A percentile compares a stretch with the other conserved stretches of the same genome.
These are phyloP conservation scores for Arabidopsis lyrata DNA, from an alignment of 441 rosid genomes.

Conservation along the genomic window DNA sequence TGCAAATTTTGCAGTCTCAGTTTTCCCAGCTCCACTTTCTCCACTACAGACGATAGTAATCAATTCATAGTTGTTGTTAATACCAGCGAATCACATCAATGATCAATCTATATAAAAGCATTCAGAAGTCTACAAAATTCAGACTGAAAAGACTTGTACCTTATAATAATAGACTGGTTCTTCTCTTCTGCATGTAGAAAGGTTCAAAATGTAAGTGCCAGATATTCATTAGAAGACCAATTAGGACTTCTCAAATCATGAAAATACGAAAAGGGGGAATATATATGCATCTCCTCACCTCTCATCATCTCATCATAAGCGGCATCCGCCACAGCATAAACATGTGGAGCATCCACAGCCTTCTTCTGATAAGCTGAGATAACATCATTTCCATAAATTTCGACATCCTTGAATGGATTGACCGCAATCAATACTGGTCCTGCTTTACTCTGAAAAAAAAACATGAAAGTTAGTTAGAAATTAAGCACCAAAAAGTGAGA, in stretches of 20 bases:
- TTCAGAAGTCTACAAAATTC: conserved; percentile 20
- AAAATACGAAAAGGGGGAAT: conserved; percentile 15
- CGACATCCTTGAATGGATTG: conserved; percentile 81
- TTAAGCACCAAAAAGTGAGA: conserved; percentile 27
- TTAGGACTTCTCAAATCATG: conserved; percentile 11
- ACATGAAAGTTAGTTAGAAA: conserved; percentile 35
- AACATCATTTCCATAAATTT: conserved; percentile 70
- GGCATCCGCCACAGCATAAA: conserved; percentile 78
- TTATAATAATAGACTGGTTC: conserved; percentile 46
- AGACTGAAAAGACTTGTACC: conserved; percentile 27
- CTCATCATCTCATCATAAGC: conserved; percentile 95
- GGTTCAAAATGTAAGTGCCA: conserved; percentile 38
- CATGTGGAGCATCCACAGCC: conserved; percentile 74
- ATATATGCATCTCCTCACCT: conserved; percentile 52
- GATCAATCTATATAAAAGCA: conserved; percentile 26
- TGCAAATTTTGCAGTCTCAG: conserved; percentile 94
- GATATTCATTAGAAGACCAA: conserved; percentile 21
- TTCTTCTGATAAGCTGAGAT: conserved; percentile 70
- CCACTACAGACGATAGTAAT: conserved; percentile 64
- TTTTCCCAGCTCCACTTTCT: conserved; percentile 99
- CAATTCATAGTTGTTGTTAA: conserved; percentile 5
- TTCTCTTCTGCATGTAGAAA: conserved; percentile 48
- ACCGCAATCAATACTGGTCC: conserved; percentile 90
- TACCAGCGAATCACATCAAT: conserved; percentile 9
- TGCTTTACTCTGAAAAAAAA: conserved; percentile 79